Evolutionary conservation across 1,139 yeast species (phyloP), one percentile per base, ranked within the genome.

Genomic region (Candida buenavistaensis): DNA sequence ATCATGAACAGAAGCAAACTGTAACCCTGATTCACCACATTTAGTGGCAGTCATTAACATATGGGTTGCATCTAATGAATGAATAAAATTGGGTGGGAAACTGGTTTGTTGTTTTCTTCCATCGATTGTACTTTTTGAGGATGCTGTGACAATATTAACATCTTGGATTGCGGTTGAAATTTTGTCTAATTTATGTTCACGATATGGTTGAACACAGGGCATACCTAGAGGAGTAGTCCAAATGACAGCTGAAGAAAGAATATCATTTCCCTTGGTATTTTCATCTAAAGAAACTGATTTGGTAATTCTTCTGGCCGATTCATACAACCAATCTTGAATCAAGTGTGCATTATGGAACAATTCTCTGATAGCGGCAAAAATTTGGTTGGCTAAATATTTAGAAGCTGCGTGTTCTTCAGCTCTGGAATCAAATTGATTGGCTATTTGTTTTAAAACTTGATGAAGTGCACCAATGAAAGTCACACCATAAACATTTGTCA

Each of bases 401-500:
- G 96, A 74, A 43, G 72, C 48, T 57, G 70, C 52, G 47, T 52
- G 46, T 55, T 75, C 46, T 2, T 21, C 30, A 60, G 65, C 50
- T 63, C 66, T 71, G 49, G 62, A 64, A 39, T 57, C 68, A 48
- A 68, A 75, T 40, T 62, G 58, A 39, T 59, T 66, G 26, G 59
- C 67, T 28, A 80, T 59, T 55, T 84, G 87, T 48, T 80, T 83
- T 40, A 74, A 75, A 50, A 92, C 88, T 64, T 92, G 99, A 4
- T 81, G 82, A 17, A 88, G 77, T 0, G 97, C 98, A 13, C 99
- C 99, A 43, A 88, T 77, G 56, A 78, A 88, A 0, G 99, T 92
- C 9, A 92, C 99, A 49, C 99, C 99, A 55, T 94, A 92, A 28
- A 92, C 99, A 51, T 89, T 90, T 1, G 99, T 92, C 99, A 92